These are phyloP conservation scores for Blepharisma undulans DNA, from an alignment of 169 alveolate species.

Conservation along the genomic window DNA sequence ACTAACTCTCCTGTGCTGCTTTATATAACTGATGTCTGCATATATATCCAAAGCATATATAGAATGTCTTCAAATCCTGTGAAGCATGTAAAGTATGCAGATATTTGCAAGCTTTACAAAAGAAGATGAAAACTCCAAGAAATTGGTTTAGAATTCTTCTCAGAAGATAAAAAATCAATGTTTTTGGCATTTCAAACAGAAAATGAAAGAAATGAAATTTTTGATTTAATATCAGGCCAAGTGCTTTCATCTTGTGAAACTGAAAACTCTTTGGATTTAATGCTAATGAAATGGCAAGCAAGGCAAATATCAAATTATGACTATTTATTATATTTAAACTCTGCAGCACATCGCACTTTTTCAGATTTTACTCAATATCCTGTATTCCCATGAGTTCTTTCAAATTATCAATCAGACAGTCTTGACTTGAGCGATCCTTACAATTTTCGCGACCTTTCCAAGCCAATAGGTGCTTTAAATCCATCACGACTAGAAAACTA, in stretches of 20 bases:
- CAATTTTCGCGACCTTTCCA: constrained; percentile 88
- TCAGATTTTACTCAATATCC: constrained; percentile 95
- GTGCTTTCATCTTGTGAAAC: constrained; percentile 65
- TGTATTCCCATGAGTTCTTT: constrained; percentile 96
- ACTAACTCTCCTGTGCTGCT: constrained; percentile 75
- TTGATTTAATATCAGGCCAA: constrained; percentile 58
- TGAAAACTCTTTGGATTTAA: constrained; percentile 71
- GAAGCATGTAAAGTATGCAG: constrained; percentile 46
- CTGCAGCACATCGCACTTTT: constrained; percentile 76
- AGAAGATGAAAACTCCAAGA: constrained; percentile 77
- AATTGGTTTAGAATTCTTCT: constrained; percentile 74
- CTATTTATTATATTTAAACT: constrained; percentile 77
- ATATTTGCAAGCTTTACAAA: constrained; percentile 72
- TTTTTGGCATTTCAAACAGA: constrained; percentile 72
- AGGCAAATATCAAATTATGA: constrained; percentile 84
- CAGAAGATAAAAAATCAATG: constrained; percentile 55
- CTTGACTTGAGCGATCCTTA: constrained; percentile 72
- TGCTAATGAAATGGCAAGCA: constrained; percentile 83
- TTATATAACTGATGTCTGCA: constrained; percentile 73
- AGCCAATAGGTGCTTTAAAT: constrained; percentile 94
- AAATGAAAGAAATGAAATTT: constrained; percentile 75
- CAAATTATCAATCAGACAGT: constrained; percentile 76
- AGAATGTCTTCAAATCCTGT: constrained; percentile 72
- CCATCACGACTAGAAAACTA: constrained; percentile 77
- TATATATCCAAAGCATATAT: constrained; percentile 82